These are phyloP conservation scores for Russula griseocarnosa DNA, from an alignment of 768 basidiomycete genomes.

Conservation along the genomic window DNA sequence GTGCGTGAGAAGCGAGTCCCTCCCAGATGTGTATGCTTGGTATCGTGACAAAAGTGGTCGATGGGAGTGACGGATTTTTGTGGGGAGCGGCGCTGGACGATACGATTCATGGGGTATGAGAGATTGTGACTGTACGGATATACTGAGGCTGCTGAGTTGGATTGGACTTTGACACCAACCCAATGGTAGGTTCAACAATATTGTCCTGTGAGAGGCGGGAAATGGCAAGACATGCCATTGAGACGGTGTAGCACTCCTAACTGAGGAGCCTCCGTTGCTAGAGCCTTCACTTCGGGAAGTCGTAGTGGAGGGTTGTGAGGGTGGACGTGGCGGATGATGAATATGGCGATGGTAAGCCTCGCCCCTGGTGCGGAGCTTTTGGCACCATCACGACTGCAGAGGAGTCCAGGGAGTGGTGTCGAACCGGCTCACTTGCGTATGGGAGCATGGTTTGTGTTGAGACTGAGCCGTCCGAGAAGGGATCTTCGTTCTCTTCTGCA, in stretches of 20 bases:
- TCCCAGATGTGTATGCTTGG: conserved; percentile 66
- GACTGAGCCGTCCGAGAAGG: conserved; percentile 32
- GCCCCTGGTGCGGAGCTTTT: neutral
- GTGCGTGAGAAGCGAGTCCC: conserved; percentile 46
- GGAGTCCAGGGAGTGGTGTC: conserved; percentile 17
- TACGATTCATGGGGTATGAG: conserved; percentile 22
- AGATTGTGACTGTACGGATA: conserved; percentile 13
- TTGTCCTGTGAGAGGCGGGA: conserved; percentile 13
- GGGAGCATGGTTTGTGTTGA: conserved; percentile 6
- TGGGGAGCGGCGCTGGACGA: conserved; percentile 20
- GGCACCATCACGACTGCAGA: neutral
- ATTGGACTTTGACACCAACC: conserved; percentile 14
- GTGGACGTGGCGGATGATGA: conserved; percentile 7
- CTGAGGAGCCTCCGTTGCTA: conserved; percentile 1
- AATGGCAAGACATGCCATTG: conserved; percentile 4
- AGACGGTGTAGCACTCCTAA: neutral
- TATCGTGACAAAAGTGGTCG: conserved; percentile 61
- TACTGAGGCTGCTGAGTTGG: conserved; percentile 8
- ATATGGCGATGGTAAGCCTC: neutral
- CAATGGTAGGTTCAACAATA: neutral
- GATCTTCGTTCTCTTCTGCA: conserved; percentile 29
- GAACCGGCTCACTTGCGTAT: conserved; percentile 9
- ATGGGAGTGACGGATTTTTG: conserved; percentile 35
- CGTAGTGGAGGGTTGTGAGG: conserved; percentile 12
- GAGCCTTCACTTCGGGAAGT: conserved; percentile 9